A percentile compares a stretch with the other conserved stretches of the same genome.
These are phyloP conservation scores for Fusarium xyrophilum DNA, from an alignment of 2,329 filamentous ascomycete genomes.

Conservation along the genomic window DNA sequence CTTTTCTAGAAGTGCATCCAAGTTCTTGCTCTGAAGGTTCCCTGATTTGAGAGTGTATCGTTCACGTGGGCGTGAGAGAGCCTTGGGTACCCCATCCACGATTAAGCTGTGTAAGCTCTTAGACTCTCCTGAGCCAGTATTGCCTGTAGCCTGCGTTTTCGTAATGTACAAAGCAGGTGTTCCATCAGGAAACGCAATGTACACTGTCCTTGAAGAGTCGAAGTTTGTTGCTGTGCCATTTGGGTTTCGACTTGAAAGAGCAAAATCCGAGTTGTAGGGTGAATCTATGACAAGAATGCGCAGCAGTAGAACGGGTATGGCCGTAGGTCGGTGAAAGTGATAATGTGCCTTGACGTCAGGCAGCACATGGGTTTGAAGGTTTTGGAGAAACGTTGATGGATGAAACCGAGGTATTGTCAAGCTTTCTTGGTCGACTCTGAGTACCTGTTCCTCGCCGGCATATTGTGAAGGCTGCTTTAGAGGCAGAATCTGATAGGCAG, in stretches of 20 bases:
- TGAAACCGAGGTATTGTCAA: slow-evolving; percentile 74
- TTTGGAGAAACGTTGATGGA: slow-evolving; percentile 78
- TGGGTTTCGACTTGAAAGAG: slow-evolving; percentile 47
- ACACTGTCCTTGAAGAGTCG: slow-evolving; percentile 75
- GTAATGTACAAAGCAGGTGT: slow-evolving; percentile 77
- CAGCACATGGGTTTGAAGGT: slow-evolving; percentile 75
- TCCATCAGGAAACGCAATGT: slow-evolving; percentile 82
- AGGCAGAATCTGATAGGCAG: slow-evolving; percentile 64
- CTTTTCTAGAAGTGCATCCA: slow-evolving; percentile 72
- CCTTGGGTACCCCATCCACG: slow-evolving; percentile 81
- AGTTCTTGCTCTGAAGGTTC: slow-evolving; percentile 72
- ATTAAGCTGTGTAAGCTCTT: slow-evolving; percentile 74
- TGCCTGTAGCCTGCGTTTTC: slow-evolving; percentile 55
- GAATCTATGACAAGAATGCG: slow-evolving; percentile 82
- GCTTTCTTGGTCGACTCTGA: slow-evolving; percentile 54
- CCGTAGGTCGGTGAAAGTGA: slow-evolving; percentile 74
- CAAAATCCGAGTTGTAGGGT: slow-evolving; percentile 72
- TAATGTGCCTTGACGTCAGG: slow-evolving; percentile 86
- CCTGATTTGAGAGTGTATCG: slow-evolving; percentile 74
- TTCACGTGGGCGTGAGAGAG: slow-evolving; percentile 75
- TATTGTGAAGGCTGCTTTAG: slow-evolving; percentile 51
- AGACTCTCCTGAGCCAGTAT: slow-evolving; percentile 57
- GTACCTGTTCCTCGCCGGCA: slow-evolving; percentile 50
- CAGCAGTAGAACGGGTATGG: slow-evolving; percentile 74
- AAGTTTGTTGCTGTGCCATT: slow-evolving; percentile 53